Conservation (phyloP, 2,329 filamentous ascomycete species). For the Fusarium pseudograminearum region DNA sequence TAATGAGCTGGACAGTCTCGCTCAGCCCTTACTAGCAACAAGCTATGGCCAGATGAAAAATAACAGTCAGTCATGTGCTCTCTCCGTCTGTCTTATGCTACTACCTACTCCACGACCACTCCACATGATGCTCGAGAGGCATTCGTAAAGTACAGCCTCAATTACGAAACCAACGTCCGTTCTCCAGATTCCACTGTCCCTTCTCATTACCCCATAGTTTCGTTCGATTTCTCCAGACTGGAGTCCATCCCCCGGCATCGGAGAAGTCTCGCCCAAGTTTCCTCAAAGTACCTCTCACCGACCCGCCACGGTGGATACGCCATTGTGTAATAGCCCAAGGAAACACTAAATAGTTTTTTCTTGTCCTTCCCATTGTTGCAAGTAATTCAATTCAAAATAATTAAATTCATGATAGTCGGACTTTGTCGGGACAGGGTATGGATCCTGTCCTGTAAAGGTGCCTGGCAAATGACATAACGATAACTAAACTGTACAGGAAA, state of each 20-base stretch:
- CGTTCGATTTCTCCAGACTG: slow-evolving; percentile 7
- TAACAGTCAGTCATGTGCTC: slow-evolving; percentile 18
- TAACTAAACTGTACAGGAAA: slow-evolving; percentile 2
- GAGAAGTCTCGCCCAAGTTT: slow-evolving; percentile 35
- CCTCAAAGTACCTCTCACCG: slow-evolving; percentile 15
- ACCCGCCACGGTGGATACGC: slow-evolving; percentile 38
- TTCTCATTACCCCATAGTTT: slow-evolving; percentile 29
- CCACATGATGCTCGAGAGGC: neutral
- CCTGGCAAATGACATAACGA: slow-evolving; percentile 34
- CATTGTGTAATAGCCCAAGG: slow-evolving; percentile 40
- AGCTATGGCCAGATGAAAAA: slow-evolving; percentile 1
- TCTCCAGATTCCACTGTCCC: slow-evolving; percentile 13
- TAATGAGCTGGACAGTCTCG: neutral
- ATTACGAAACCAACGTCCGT: slow-evolving; percentile 28
- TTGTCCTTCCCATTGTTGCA: neutral
- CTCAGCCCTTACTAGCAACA: neutral
- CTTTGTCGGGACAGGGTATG: slow-evolving; percentile 23
- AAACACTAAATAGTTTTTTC: slow-evolving; percentile 8
- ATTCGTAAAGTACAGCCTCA: slow-evolving; percentile 15
- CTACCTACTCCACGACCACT: neutral
- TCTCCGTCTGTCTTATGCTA: neutral
- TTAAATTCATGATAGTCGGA: slow-evolving; percentile 34
- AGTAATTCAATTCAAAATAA: neutral
- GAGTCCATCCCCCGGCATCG: slow-evolving; percentile 31
- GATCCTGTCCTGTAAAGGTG: slow-evolving; percentile 33